phyloP scores from a whole-genome alignment of 176 grass and related monocot species.

The Juncus effusus region DNA sequence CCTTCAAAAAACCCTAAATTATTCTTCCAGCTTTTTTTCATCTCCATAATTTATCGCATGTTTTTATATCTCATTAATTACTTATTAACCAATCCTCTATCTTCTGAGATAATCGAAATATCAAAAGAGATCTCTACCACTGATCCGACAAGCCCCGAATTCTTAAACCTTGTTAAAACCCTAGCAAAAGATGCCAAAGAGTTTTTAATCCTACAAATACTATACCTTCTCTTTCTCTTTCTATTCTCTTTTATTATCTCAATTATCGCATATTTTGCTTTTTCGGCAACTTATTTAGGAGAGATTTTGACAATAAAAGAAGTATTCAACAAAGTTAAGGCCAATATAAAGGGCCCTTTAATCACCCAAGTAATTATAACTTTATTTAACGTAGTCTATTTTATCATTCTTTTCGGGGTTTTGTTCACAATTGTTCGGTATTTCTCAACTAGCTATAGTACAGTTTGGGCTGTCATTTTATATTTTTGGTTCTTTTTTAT shows the following conservation, averaged over 20 bases:
- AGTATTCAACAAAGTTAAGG: slow-evolving; percentile 1
- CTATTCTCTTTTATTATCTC: background rate
- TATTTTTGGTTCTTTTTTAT: background rate
- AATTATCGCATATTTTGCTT: slow-evolving; percentile 10
- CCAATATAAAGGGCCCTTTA: slow-evolving; percentile 28
- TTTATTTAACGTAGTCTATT: background rate
- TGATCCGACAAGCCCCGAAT: slow-evolving; percentile 25
- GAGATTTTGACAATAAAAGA: slow-evolving; percentile 18
- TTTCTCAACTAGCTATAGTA: background rate
- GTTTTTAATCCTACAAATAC: background rate
- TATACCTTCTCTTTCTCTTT: slow-evolving; percentile 10
- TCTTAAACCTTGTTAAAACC: background rate
- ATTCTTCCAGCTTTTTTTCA: slow-evolving; percentile 12
- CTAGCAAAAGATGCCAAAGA: background rate
- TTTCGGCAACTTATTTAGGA: slow-evolving; percentile 11
- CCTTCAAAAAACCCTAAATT: slow-evolving; percentile 25
- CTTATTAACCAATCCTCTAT: background rate
- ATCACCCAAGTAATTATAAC: slow-evolving; percentile 12
- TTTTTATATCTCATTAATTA: background rate
- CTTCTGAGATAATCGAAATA: background rate
- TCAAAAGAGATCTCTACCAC: background rate
- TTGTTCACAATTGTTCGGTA: background rate
- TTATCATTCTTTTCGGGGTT: background rate
- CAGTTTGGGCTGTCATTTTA: background rate
- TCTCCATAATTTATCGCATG: slow-evolving; percentile 2